Conservation (phyloP, 2,329 filamentous ascomycete species). For the Verticillium klebahnii region DNA sequence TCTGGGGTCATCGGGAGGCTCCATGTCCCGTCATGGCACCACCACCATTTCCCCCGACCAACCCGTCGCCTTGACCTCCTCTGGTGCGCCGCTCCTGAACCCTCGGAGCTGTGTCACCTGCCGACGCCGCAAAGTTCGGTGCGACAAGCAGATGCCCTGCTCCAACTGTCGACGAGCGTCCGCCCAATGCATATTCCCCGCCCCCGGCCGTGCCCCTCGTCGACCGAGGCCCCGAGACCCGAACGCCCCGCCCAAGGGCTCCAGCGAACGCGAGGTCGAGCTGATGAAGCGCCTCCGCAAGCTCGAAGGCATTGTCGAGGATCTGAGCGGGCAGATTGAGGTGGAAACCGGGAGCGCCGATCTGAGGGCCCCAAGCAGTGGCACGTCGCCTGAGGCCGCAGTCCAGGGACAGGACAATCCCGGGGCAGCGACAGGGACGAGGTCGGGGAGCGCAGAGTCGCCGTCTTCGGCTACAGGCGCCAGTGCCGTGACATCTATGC, state of each 20-base stretch:
- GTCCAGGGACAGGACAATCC: background rate
- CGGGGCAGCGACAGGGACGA: background rate
- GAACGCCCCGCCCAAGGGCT: slow-evolving; percentile 54
- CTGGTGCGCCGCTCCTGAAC: slow-evolving; percentile 31
- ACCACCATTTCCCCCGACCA: slow-evolving; percentile 12
- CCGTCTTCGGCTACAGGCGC: background rate
- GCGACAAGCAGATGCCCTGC: slow-evolving; percentile 74
- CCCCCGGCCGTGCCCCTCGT: slow-evolving; percentile 67
- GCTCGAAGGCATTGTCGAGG: slow-evolving; percentile 71
- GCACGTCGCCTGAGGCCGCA: background rate
- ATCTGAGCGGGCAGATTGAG: slow-evolving; percentile 52
- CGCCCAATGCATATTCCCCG: slow-evolving; percentile 70
- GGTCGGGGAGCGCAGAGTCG: background rate
- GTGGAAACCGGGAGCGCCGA: slow-evolving; percentile 20
- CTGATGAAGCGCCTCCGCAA: slow-evolving; percentile 67
- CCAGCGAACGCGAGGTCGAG: slow-evolving; percentile 61
- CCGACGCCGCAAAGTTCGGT: slow-evolving; percentile 63
- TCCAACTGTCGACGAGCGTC: slow-evolving; percentile 68
- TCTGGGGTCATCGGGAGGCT: background rate
- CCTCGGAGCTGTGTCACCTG: slow-evolving; percentile 47
- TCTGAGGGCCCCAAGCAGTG: slow-evolving; percentile 32
- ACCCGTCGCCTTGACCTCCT: slow-evolving; percentile 10
- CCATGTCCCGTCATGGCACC: background rate
- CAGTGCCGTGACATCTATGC: background rate
- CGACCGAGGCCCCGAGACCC: slow-evolving; percentile 62